A percentile compares a stretch with the other conserved stretches of the same genome.
Evolutionary conservation across 78 protist species (phyloP).

Genomic region (Creolimax fragrantissima): DNA sequence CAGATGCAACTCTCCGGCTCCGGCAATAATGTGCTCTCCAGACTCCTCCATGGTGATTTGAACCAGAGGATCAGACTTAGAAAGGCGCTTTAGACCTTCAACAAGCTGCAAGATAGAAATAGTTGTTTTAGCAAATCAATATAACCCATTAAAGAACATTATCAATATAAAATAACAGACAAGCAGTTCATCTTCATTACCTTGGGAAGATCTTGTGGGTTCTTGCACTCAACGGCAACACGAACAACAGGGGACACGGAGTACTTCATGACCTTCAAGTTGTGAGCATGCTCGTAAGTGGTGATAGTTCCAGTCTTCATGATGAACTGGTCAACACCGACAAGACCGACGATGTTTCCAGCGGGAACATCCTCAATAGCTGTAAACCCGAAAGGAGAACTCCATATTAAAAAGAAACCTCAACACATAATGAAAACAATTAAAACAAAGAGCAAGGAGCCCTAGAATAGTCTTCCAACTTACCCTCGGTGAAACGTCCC

Average conservation of each 20-base stretch:
- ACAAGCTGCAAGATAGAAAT: no score
- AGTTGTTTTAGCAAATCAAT: no score
- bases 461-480: no score
- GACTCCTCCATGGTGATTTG: slow-evolving; percentile 85
- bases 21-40: slow-evolving; percentile 99
- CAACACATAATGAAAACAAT: no score
- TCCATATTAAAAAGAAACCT: no score
- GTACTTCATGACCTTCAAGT: slow-evolving; percentile 93
- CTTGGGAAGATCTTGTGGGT: slow-evolving; percentile 82
- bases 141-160: no score
- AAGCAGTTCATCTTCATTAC: no score
- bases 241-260: slow-evolving; percentile 99
- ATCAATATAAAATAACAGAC: no score
- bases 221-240: slow-evolving; percentile 91
- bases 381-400: no score
- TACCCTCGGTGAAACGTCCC: slow-evolving; percentile 90
- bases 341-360: slow-evolving; percentile 87
- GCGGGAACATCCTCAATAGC: slow-evolving; percentile 12
- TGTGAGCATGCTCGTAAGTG: slow-evolving; percentile 79
- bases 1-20: slow-evolving; percentile 98
- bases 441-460: no score
- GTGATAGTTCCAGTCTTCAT: slow-evolving; percentile 97
- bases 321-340: slow-evolving; percentile 97
- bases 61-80: slow-evolving; percentile 78
- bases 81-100: slow-evolving; percentile 94